Conservation (phyloP, 1,284 basidiomycete species). For the Earliella scabrosa region DNA sequence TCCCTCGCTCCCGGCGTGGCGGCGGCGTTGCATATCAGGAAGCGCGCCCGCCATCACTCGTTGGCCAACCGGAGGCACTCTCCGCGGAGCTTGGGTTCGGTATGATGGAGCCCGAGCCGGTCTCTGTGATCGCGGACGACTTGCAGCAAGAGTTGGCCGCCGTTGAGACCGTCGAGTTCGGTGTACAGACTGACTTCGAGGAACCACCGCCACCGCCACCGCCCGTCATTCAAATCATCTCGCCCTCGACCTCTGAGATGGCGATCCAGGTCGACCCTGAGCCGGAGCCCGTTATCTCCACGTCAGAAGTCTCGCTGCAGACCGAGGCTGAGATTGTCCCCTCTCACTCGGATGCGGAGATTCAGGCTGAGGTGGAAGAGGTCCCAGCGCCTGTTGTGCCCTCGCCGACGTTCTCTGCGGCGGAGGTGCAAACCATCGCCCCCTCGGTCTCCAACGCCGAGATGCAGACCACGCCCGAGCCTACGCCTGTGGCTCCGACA, state of each 20-base stretch:
- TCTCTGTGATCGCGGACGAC: slow-evolving; percentile 36
- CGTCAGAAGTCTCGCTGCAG: slow-evolving; percentile 53
- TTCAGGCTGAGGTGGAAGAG: slow-evolving; percentile 42
- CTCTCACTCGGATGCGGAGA: slow-evolving; percentile 40
- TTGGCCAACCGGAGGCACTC: slow-evolving; percentile 70
- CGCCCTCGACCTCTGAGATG: slow-evolving; percentile 38
- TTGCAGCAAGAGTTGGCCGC: slow-evolving; percentile 39
- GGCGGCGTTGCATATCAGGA: slow-evolving; percentile 69
- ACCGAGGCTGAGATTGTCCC: slow-evolving; percentile 44
- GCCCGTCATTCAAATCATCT: slow-evolving; percentile 28
- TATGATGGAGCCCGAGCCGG: slow-evolving; percentile 38
- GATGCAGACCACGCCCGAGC: slow-evolving; percentile 42
- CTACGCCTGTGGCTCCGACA: slow-evolving; percentile 10
- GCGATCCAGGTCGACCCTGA: slow-evolving; percentile 53
- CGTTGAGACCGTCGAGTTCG: slow-evolving; percentile 63
- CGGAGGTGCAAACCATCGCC: slow-evolving; percentile 17
- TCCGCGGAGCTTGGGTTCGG: slow-evolving; percentile 68
- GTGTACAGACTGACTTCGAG: slow-evolving; percentile 62
- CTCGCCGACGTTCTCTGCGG: slow-evolving; percentile 6
- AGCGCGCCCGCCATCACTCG: slow-evolving; percentile 66
- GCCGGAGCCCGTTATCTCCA: slow-evolving; percentile 40
- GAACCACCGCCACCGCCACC: slow-evolving; percentile 38
- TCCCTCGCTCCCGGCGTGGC: slow-evolving; percentile 47
- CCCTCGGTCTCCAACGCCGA: slow-evolving; percentile 38
- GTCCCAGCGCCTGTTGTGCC: slow-evolving; percentile 29